A percentile compares a stretch with the other conserved stretches of the same genome.
These are phyloP conservation scores for Blastobotrys arbuscula DNA, from an alignment of 1,139 yeast genomes.

Conservation along the genomic window DNA sequence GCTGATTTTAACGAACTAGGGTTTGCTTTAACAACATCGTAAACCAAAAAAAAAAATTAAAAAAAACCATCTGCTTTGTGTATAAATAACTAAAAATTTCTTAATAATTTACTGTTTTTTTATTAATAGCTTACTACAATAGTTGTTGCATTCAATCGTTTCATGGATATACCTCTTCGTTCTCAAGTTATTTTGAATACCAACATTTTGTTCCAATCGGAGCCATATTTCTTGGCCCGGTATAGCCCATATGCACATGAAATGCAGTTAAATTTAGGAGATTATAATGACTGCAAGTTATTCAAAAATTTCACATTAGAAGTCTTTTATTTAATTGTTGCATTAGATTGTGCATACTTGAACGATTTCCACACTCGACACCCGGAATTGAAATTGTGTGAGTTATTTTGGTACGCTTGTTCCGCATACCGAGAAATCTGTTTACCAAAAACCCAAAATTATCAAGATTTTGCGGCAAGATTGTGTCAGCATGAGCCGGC, in stretches of 20 bases:
- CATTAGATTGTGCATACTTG: constrained; percentile 4
- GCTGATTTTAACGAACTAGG: neutral
- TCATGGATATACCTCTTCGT: neutral
- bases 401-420: neutral
- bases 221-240: neutral
- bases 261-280: neutral
- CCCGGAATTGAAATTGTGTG: neutral
- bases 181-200: neutral
- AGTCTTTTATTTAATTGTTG: constrained; percentile 1
- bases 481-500: constrained; percentile 3
- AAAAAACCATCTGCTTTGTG: neutral
- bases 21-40: neutral
- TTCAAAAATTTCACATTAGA: constrained; percentile 3
- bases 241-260: constrained; percentile 3
- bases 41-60: too few species aligned
- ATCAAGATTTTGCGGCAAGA: neutral
- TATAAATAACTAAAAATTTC: neutral
- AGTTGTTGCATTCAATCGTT: too few species aligned
- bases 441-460: neutral
- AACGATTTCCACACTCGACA: constrained; percentile 1
- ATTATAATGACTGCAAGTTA: neutral
- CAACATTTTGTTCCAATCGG: neutral
- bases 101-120: neutral
- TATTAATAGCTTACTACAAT: neutral
- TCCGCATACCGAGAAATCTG: neutral